A percentile compares a stretch with the other conserved stretches of the same genome.
Evolutionary conservation across 1,284 basidiomycete genomes (phyloP).

Genomic region (Fomitopsis betulina): DNA sequence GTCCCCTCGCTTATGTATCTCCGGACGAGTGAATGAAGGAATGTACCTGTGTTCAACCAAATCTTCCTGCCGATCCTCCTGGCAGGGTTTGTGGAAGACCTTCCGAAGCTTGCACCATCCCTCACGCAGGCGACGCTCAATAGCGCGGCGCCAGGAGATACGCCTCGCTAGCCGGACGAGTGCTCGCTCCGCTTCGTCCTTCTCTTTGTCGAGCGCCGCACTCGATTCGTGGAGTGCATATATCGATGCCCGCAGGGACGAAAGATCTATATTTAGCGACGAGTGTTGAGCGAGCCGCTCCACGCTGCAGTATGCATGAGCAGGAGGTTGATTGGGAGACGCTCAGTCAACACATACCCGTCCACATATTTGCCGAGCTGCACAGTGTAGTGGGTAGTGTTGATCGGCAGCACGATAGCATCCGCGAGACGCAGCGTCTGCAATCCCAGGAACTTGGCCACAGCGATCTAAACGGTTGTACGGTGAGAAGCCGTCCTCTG

Average conservation of each 20-base stretch:
- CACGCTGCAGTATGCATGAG: constrained; percentile 22
- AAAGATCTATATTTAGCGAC: constrained; percentile 23
- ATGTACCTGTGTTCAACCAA: background rate
- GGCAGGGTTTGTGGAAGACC: constrained; percentile 22
- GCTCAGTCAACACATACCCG: constrained; percentile 28
- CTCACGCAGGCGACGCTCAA: constrained; percentile 19
- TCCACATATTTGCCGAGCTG: constrained; percentile 47
- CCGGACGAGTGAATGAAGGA: background rate
- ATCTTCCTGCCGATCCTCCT: constrained; percentile 4
- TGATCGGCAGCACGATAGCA: constrained; percentile 60
- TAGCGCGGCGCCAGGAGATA: constrained; percentile 23
- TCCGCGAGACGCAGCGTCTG: constrained; percentile 59
- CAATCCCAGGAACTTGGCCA: constrained; percentile 65
- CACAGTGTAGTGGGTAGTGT: constrained; percentile 68
- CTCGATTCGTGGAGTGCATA: constrained; percentile 47
- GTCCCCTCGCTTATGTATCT: background rate
- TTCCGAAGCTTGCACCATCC: constrained; percentile 21
- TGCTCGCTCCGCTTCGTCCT: constrained; percentile 30
- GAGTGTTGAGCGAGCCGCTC: constrained; percentile 24
- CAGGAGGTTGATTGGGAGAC: background rate
- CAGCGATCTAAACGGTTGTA: constrained; percentile 41
- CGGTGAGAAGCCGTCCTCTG: background rate
- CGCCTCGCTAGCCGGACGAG: constrained; percentile 28
- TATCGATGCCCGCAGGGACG: constrained; percentile 46
- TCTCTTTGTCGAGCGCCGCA: constrained; percentile 48